These are phyloP conservation scores for Xylaria multiplex DNA, from an alignment of 2,329 filamentous ascomycete genomes.

Conservation along the genomic window DNA sequence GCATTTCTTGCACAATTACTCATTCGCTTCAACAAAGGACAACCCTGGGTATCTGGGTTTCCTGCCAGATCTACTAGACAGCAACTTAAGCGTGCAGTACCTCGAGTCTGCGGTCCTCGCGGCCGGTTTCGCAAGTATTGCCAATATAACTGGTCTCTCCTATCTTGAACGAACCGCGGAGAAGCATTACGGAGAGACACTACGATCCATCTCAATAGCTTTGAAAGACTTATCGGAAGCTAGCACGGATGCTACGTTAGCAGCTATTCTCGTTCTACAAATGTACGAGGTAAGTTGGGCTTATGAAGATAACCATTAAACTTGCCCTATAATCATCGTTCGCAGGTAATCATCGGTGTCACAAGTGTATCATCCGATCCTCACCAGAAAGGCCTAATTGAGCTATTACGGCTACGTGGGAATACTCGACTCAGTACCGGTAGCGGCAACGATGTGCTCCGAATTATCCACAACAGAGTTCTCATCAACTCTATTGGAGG, in stretches of 20 bases:
- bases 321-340: slow-evolving; percentile 15
- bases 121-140: slow-evolving; percentile 31
- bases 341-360: slow-evolving; percentile 20
- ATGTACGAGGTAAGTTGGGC: slow-evolving; percentile 27
- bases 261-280: slow-evolving; percentile 25
- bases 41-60: slow-evolving; percentile 24
- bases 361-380: slow-evolving; percentile 17
- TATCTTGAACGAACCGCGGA: slow-evolving; percentile 19
- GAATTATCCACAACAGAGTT: slow-evolving; percentile 21
- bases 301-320: background rate
- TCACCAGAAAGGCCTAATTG: slow-evolving; percentile 18
- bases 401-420: slow-evolving; percentile 15
- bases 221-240: slow-evolving; percentile 16
- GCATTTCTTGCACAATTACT: slow-evolving; percentile 29
- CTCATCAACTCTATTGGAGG: slow-evolving; percentile 22
- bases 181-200: slow-evolving; percentile 25
- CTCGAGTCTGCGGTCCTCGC: slow-evolving; percentile 29
- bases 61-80: slow-evolving; percentile 22
- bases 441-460: slow-evolving; percentile 8
- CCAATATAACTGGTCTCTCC: slow-evolving; percentile 25
- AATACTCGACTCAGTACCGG: background rate
- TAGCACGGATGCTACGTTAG: slow-evolving; percentile 20
- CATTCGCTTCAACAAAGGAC: slow-evolving; percentile 15
- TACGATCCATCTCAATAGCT: slow-evolving; percentile 15
- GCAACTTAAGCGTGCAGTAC: background rate